Evolutionary conservation across 345 rosid species (phyloP), one percentile per base, ranked within the genome.

Genomic region (Cardamine resedifolia): DNA sequence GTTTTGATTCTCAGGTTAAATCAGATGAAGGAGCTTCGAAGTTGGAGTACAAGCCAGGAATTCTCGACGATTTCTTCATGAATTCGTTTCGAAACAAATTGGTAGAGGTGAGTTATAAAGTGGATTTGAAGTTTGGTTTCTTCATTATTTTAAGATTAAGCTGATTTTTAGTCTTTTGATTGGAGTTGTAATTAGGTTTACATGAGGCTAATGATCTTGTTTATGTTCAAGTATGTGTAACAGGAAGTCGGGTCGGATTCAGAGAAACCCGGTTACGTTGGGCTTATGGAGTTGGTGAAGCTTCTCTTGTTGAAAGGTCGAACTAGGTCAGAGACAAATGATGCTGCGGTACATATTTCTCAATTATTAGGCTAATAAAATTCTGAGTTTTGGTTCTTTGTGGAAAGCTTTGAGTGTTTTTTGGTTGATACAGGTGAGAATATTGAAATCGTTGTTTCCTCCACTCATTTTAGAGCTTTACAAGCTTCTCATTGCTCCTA

Each of bases 181-280:
- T n/a, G n/a, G n/a, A n/a, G n/a, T n/a, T n/a, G n/a, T n/a, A n/a
- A 4, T 59, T 27, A 47, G 74, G 30, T 23, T 41, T 7, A 30
- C 33, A 62, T 14, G 49, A 38, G 68, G 11, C 45, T 75, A 31
- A 68, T 51, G 47, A 7, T 60, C 10, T 48, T 62, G 39, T 56
- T 69, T 52, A 57, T 57, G 75, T 53, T 76, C 59, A 76, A 76
- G 79, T 56, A 65, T 58, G 50, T 66, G 66, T 80, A 50, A 77
- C 82, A 94, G 98, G 98, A 89, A 82, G 91, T 89, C 41, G 97
- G 98, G 78, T 84, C 87, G 96, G 95, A 94, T 83, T 94, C 96
- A 4, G 83, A 86, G 77, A 89, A 83, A 83, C 88, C 89, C 20
- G 97, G 95, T 27, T 94, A 89, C 50, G 88, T 83, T 34, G 98